These are phyloP conservation scores for Aspergillus piperis DNA, from an alignment of 2,329 filamentous ascomycete species.

Conservation along the genomic window DNA sequence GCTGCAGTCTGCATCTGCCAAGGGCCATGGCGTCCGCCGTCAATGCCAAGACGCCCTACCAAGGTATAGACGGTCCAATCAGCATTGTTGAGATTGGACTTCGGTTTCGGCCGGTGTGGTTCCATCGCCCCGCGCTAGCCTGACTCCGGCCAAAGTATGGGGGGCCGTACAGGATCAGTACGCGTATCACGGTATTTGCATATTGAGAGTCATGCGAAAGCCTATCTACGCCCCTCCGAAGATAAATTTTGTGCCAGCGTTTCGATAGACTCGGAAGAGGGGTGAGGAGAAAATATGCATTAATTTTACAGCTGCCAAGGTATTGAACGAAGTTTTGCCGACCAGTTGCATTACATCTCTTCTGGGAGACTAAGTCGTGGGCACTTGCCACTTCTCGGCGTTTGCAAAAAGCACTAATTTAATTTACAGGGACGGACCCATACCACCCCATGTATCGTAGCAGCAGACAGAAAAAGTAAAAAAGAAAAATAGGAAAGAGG, in stretches of 20 bases:
- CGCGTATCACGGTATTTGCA: not conserved
- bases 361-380: not conserved
- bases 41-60: not conserved
- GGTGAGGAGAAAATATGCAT: no score
- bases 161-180: not conserved
- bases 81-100: not conserved
- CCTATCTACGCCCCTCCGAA: no score
- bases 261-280: no score
- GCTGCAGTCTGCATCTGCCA: not conserved
- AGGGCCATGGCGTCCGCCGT: not conserved
- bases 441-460: not conserved
- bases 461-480: slow-evolving; percentile 1
- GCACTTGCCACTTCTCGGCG: not conserved
- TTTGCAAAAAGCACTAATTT: not conserved
- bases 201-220: not conserved
- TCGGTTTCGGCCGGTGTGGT: not conserved
- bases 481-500: slow-evolving; percentile 3
- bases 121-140: not conserved
- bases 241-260: no score
- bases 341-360: no score
- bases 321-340: no score
- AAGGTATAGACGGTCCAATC: not conserved
- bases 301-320: no score
- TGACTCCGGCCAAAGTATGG: not conserved
- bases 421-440: not conserved